Evolutionary conservation across 148 eudicot species (phyloP).

Genomic region (Gaultheria prostrata): DNA sequence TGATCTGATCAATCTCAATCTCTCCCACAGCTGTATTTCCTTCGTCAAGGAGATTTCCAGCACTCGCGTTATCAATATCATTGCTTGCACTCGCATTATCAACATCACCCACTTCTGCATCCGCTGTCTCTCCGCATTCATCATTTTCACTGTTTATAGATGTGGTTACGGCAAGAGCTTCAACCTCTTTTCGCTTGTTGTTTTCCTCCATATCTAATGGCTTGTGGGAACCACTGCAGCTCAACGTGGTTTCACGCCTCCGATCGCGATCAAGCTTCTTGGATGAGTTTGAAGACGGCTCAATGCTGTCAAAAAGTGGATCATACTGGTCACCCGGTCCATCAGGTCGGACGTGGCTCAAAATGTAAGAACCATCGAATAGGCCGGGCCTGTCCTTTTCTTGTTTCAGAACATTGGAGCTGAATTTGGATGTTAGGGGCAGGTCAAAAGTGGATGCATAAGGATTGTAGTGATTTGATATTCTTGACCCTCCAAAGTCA

Average conservation of each 20-base stretch:
- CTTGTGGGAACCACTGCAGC: slow-evolving; percentile 42
- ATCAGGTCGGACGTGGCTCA: slow-evolving; percentile 39
- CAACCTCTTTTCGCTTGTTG: slow-evolving; percentile 47
- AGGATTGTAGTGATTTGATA: slow-evolving; percentile 70
- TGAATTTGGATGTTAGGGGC: slow-evolving; percentile 68
- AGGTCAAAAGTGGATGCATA: slow-evolving; percentile 86
- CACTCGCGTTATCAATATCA: slow-evolving; percentile 63
- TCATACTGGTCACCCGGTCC: slow-evolving; percentile 71
- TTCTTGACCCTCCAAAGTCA: slow-evolving; percentile 52
- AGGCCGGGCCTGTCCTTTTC: slow-evolving; percentile 38
- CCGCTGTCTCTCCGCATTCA: slow-evolving; percentile 90
- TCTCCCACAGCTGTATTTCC: slow-evolving; percentile 49
- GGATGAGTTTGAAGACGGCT: slow-evolving; percentile 66
- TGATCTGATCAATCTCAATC: slow-evolving; percentile 77
- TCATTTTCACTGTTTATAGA: slow-evolving; percentile 70
- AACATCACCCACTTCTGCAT: slow-evolving; percentile 79
- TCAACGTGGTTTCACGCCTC: slow-evolving; percentile 44
- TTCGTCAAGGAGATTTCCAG: slow-evolving; percentile 49
- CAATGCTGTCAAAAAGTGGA: slow-evolving; percentile 91
- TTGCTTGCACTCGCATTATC: slow-evolving; percentile 61
- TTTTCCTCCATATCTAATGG: slow-evolving; percentile 51
- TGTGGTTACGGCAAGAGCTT: slow-evolving; percentile 34
- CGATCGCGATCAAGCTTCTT: slow-evolving; percentile 39
- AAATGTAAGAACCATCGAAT: slow-evolving; percentile 39
- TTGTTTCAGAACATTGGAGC: slow-evolving; percentile 42